Conservation (phyloP, 1,139 yeast species). For the Magnusiomyces clavatus region DNA sequence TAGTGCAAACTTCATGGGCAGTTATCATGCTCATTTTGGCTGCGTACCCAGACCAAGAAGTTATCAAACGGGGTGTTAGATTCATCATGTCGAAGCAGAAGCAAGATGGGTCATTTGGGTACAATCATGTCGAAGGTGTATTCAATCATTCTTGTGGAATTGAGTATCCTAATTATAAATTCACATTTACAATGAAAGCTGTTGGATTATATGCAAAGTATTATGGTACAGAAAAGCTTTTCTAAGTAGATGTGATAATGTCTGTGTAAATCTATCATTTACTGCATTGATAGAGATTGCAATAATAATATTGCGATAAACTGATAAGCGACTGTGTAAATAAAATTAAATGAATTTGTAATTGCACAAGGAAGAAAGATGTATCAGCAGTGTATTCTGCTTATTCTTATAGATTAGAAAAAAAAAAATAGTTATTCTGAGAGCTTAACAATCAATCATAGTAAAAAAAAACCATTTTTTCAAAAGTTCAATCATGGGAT, state of each 20-base stretch:
- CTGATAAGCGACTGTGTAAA: too few species aligned
- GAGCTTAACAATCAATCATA: too few species aligned
- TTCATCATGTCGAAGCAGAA: constrained; percentile 63
- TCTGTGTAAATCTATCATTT: too few species aligned
- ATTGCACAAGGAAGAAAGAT: too few species aligned
- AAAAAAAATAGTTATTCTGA: too few species aligned
- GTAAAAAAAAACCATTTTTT: too few species aligned
- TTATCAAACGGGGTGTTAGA: constrained; percentile 56
- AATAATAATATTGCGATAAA: too few species aligned
- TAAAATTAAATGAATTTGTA: too few species aligned
- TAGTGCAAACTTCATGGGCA: constrained; percentile 94
- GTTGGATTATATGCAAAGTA: constrained; percentile 57
- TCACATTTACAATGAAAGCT: constrained; percentile 86
- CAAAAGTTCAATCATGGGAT: too few species aligned
- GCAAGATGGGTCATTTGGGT: constrained; percentile 75
- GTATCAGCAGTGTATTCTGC: too few species aligned
- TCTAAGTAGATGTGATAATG: not conserved
- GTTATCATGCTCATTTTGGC: constrained; percentile 75
- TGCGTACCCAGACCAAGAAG: constrained; percentile 60
- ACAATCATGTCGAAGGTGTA: constrained; percentile 88
- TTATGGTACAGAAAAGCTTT: constrained; percentile 17
- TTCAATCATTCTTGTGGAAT: constrained; percentile 89
- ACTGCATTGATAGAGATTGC: too few species aligned
- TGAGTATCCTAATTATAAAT: constrained; percentile 91
- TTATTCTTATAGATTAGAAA: too few species aligned